phyloP scores from a whole-genome alignment of 768 basidiomycete species.

The Boletus subcaerulescens region DNA sequence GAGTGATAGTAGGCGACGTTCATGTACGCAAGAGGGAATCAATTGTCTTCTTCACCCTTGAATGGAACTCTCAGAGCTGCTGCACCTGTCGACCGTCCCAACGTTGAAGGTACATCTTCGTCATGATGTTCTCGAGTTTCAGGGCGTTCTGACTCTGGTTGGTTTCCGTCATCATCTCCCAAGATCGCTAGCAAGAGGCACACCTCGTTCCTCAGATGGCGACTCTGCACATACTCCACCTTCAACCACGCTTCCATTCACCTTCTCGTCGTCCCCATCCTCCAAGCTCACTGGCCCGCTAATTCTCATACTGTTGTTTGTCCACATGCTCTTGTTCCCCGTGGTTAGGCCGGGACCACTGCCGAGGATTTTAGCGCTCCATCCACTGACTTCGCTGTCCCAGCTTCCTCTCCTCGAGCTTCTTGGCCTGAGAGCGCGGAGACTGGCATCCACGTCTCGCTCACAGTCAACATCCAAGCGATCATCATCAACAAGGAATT shows the following conservation, averaged over 20 bases:
- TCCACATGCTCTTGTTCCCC: conserved; percentile 59
- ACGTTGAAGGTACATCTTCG: conserved; percentile 22
- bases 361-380: conserved; percentile 71
- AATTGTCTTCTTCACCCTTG: conserved; percentile 2
- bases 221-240: conserved; percentile 10
- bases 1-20: not conserved
- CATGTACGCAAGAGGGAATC: not conserved
- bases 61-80: conserved; percentile 12
- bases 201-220: conserved; percentile 7
- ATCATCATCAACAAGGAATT: conserved; percentile 68
- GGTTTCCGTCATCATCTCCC: conserved; percentile 6
- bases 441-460: conserved; percentile 81
- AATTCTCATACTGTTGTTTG: conserved; percentile 57
- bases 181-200: not conserved
- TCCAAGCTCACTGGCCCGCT: conserved; percentile 52
- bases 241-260: conserved; percentile 15
- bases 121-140: conserved; percentile 8
- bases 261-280: conserved; percentile 34
- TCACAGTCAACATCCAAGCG: conserved; percentile 46
- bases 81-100: conserved; percentile 27
- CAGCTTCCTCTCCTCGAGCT: conserved; percentile 87
- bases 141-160: conserved; percentile 1
- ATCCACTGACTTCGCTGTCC: conserved; percentile 86
- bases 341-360: conserved; percentile 43
- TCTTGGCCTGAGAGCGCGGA: conserved; percentile 83